phyloP scores from a whole-genome alignment of 129 eudicot species.

The Escallonia herrerae region DNA sequence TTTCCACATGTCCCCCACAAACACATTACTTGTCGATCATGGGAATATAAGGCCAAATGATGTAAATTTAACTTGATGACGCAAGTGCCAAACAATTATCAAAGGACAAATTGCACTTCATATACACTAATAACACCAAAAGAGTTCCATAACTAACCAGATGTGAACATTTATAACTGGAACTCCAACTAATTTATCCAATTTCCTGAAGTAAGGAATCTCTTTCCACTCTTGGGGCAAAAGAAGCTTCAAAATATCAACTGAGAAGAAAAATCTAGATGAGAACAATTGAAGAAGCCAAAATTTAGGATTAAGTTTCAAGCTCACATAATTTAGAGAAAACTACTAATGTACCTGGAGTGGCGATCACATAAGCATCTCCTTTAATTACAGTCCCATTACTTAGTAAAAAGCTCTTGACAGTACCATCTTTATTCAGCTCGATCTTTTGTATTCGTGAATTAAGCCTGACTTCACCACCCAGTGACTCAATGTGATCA shows the following conservation, averaged over 20 bases:
- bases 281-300: slow-evolving; percentile 7
- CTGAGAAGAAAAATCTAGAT: slow-evolving; percentile 37
- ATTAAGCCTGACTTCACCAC: slow-evolving; percentile 85
- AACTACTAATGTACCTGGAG: slow-evolving; percentile 58
- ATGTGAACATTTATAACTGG: slow-evolving; percentile 98
- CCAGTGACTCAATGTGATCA: slow-evolving; percentile 68
- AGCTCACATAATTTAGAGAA: background rate
- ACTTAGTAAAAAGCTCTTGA: slow-evolving; percentile 52
- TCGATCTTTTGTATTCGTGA: slow-evolving; percentile 78
- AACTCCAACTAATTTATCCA: slow-evolving; percentile 98
- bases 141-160: slow-evolving; percentile 50
- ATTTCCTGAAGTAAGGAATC: slow-evolving; percentile 70
- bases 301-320: background rate
- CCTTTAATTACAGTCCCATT: slow-evolving; percentile 59
- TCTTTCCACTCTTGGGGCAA: slow-evolving; percentile 97
- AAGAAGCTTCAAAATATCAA: slow-evolving; percentile 92
- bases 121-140: background rate
- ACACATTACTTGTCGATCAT: too few relatives aligned
- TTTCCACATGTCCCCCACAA: too few relatives aligned
- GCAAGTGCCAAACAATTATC: too few relatives aligned
- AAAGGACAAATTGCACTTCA: too few relatives aligned
- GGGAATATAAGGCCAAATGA: too few relatives aligned
- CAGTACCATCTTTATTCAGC: slow-evolving; percentile 70
- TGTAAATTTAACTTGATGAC: too few relatives aligned
- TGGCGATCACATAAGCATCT: slow-evolving; percentile 91